Evolutionary conservation across 2,329 filamentous ascomycete genomes (phyloP).

Genomic region (Aspergillus fumigatus): DNA sequence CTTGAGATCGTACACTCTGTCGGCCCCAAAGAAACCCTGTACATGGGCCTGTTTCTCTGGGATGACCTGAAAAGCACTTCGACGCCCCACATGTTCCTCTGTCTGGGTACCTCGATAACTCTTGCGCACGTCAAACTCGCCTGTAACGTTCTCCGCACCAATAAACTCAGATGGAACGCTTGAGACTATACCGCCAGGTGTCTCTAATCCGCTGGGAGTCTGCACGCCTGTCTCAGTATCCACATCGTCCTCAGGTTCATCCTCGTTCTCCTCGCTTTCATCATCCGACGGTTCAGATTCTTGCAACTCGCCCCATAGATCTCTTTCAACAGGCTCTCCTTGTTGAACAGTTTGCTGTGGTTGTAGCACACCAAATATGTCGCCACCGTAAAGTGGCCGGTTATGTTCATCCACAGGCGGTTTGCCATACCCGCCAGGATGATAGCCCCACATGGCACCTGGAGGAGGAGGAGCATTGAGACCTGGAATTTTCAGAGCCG

Average conservation of each 20-base stretch:
- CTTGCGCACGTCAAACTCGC: conserved; percentile 90
- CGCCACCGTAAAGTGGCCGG: conserved; percentile 83
- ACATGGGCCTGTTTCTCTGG: conserved; percentile 81
- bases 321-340: conserved; percentile 79
- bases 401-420: conserved; percentile 93
- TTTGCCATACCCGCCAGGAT: conserved; percentile 92
- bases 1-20: conserved; percentile 85
- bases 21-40: conserved; percentile 93
- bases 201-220: conserved; percentile 69
- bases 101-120: conserved; percentile 79
- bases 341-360: conserved; percentile 58
- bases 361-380: conserved; percentile 79
- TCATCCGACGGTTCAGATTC: conserved; percentile 69
- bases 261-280: conserved; percentile 62
- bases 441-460: conserved; percentile 89
- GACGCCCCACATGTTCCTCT: conserved; percentile 69
- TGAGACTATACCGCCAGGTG: conserved; percentile 74
- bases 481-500: conserved; percentile 89
- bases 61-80: conserved; percentile 82
- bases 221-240: conserved; percentile 57
- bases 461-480: conserved; percentile 88
- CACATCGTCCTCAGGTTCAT: conserved; percentile 49
- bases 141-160: conserved; percentile 69
- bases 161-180: conserved; percentile 75
- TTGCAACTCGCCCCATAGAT: conserved; percentile 88